Base-by-base conservation (phyloP, 495 filamentous ascomycete genomes). In the Podospora comata region DNA sequence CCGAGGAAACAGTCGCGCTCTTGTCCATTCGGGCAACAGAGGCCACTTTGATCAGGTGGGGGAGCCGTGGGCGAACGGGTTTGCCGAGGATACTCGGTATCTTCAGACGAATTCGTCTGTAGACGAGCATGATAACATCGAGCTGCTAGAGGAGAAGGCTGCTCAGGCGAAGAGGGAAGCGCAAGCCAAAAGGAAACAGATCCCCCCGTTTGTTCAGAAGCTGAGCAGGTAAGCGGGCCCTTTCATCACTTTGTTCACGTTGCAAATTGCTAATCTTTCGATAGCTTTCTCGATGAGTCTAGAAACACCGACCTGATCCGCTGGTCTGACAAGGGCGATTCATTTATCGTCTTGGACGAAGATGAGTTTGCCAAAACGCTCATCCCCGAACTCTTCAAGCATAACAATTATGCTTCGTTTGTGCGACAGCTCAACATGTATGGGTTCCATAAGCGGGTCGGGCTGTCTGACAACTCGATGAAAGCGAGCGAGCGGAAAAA, bases 361-460 rank as follows among this genome's bases (percentile, higher is more conserved):
- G 95, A 99, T 75, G 96, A 98, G 76, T 99, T 99, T 78, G 96
- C 95, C n/a, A 94, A 92, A 76, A 97, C 90, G 0, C 78, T 99
- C 67, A 98, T 99, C 61, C 95, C 95, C 2, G 95, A 98, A 75
- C 84, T 97, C 7, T 99, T 98, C 86, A 99, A 99, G 76, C 96
- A 98, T 79, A 98, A 97, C 78, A 99, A 98, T 78, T 99, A 98
- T 77, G 94, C 95, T 6, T 98, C 96, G 1, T 99, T 99, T 73
- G 95, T 99, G 28, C 91, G 95, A 11, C 95, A 99, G 75, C 85
- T 99, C 69, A 99, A 99, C 75, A 98, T 99, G 95, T 99, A 99
- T 77, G 95, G 95, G 7, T 99, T 99, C 75, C 95, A 99, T 78
- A 99, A 99, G 82, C 92, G 94, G 64, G 96, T 99, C 11, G 95